Percentiles rank a stretch among this genome's conserved stretches.
Evolutionary conservation across 257 asterid species (phyloP).

Genomic region (Scutellaria baicalensis): DNA sequence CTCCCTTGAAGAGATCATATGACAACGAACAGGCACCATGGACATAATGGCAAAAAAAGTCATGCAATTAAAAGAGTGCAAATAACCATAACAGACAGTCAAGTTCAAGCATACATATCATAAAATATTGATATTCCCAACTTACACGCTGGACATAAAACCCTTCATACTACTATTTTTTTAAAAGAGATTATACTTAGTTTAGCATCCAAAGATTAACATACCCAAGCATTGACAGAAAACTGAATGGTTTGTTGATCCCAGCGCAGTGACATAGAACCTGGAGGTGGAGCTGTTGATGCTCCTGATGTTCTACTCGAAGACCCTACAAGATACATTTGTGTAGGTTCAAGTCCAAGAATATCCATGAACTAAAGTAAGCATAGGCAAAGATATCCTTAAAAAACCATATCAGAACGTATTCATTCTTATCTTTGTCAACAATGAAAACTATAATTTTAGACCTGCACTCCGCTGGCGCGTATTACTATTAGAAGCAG

Average conservation of each 20-base stretch:
- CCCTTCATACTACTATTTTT: not conserved
- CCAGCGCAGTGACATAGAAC: slow-evolving; percentile 60
- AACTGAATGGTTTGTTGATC: slow-evolving; percentile 71
- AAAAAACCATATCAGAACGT: slow-evolving; percentile 2
- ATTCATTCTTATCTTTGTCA: not conserved
- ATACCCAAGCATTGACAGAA: slow-evolving; percentile 97
- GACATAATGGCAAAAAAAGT: not conserved
- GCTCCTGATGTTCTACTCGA: slow-evolving; percentile 62
- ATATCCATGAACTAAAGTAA: not conserved
- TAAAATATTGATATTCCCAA: not conserved
- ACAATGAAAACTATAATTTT: not conserved
- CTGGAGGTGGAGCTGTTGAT: slow-evolving; percentile 48
- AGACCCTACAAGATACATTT: slow-evolving; percentile 41
- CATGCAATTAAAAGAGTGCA: not conserved
- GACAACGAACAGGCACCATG: not conserved
- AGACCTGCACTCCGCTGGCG: slow-evolving; percentile 58
- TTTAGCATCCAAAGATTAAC: slow-evolving; percentile 14
- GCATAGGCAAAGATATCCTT: not conserved
- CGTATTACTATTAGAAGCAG: slow-evolving; percentile 44
- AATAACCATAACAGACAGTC: not conserved
- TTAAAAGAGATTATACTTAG: not conserved
- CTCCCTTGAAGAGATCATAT: not conserved
- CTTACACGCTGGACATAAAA: slow-evolving; percentile 3
- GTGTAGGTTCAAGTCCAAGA: not conserved
- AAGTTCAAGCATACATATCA: not conserved